These are phyloP conservation scores for Polyplosphaeria fusca DNA, from an alignment of 495 filamentous ascomycete genomes.

Conservation along the genomic window DNA sequence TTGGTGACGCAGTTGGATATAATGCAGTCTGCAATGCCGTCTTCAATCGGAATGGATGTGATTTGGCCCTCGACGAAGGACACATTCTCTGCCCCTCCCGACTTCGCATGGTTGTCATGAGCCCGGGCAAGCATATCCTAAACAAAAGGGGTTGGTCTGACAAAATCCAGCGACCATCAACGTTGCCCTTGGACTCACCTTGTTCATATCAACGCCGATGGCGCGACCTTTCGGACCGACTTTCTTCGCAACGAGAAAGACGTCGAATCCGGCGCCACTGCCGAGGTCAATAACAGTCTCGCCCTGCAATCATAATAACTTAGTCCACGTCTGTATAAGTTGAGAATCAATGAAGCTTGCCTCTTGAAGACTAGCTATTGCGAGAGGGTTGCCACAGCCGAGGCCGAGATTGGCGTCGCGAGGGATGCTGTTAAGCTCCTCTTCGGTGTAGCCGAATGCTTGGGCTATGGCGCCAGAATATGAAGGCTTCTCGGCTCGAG, in stretches of 20 bases:
- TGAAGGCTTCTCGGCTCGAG: conserved; percentile 27
- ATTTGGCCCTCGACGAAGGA: conserved; percentile 55
- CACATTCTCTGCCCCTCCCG: conserved; percentile 43
- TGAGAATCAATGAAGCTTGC: too few species aligned
- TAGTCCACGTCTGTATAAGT: neutral
- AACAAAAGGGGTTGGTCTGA: neutral
- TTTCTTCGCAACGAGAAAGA: conserved; percentile 57
- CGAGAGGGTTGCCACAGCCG: conserved; percentile 65
- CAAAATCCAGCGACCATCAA: conserved; percentile 4
- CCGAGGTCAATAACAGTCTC: conserved; percentile 64
- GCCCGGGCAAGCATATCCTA: conserved; percentile 60
- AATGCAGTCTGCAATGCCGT: conserved; percentile 52
- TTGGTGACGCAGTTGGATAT: conserved; percentile 67
- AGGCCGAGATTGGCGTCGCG: conserved; percentile 60
- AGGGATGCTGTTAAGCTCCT: conserved; percentile 55
- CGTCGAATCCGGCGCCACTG: conserved; percentile 62
- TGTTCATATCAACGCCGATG: conserved; percentile 67
- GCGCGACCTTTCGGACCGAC: conserved; percentile 54
- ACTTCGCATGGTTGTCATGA: conserved; percentile 44
- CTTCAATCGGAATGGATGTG: conserved; percentile 47
- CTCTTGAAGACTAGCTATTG: conserved; percentile 51
- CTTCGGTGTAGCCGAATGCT: conserved; percentile 58
- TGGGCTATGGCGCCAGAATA: conserved; percentile 50
- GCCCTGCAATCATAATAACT: too few species aligned
- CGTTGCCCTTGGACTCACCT: too few species aligned